Evolutionary conservation across 2,329 filamentous ascomycete species (phyloP), one percentile per base, ranked within the genome.

Genomic region (Kalaharituber pfeilii): DNA sequence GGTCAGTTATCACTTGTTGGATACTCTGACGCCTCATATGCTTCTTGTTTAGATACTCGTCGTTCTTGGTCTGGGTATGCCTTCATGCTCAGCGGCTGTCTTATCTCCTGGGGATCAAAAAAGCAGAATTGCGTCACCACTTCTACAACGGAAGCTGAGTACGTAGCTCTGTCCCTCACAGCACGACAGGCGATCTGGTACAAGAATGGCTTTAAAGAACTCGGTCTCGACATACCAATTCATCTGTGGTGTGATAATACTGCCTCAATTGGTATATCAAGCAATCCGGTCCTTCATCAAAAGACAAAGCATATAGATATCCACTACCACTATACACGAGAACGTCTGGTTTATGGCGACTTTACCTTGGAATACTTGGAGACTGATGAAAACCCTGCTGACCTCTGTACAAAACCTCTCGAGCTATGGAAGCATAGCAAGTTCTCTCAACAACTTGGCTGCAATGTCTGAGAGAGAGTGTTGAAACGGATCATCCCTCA

Each of bases 121-220:
- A 60, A 62, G 53, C 56, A 62, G 20, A 3, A 22, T 1, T 56
- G 26, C 5, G 50, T 62, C 1, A 44, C 55, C 15, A 51, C 50
- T 3, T 63, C 55, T 0, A 61, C 51, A 8, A 58, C 53, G 9
- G 54, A 62, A 50, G 53, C 53, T 0, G 55, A 62, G 29, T 59
- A 59, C 53, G 60, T 59, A 24, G 56, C 52, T 11, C 26, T 55
- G 8, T 51, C 30, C 2, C 9, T 15, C 9, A 11, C 24, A 5
- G n/a, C 22, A 7, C 13, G 33, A 28, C 52, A 51, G 11, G 7
- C 7, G 3, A 7, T 36, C 3, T 56, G 20, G 33, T 13, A 42
- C 5, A 15, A 25, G 15, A 27, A 42, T 9, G 52, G 2, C 20
- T 28, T 56, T 13, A 22, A 13, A 24, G 8, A 50, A 22, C 39